Base-by-base conservation (phyloP, 169 alveolate species). In the Plasmodium inui region DNA sequence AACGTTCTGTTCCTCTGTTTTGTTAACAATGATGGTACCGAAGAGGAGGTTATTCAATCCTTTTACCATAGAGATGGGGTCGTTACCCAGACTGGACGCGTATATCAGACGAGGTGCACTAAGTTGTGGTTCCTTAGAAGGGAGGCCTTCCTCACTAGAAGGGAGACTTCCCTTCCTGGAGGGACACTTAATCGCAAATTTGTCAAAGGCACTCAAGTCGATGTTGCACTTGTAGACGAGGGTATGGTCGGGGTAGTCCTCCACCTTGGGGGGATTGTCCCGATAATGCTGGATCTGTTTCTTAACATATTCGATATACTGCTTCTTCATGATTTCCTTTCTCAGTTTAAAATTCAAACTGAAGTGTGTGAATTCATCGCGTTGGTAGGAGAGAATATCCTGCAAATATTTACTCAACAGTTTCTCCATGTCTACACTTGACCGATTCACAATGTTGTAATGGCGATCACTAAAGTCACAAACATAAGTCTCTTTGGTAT, bases 141-240 rank as follows among this genome's bases (percentile, higher is more conserved):
- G 0, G 14, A 34, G 9, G 1, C 1, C 30, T 57, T 5, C 17
- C 26, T 19, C 12, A 3, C 12, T 6, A 41, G 17, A 50, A 19
- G 30, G 2, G 4, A 12, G 17, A 1, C 26, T 1, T 0, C 12
- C 50, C 10, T 28, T 22, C n/a, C 46, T 81, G 1, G 80, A 7
- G 14, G 94, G 94, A 28, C 94, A 89, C 79, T 79, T 89, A 14
- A 89, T 61, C 10, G 26, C 61, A 41, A 89, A 57, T 55, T 57
- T 50, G 44, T 89, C 94, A 9, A 89, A 89, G 4, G 94, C 46
- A 3, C 83, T 71, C 8, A 89, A 28, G 67, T 89, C 94, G 0
- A 89, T 70, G 32, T 89, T 89, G 28, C 94, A 89, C 61, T 71
- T 89, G 22, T 61, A 89, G n/a, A 70, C 70, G 2, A 79, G 22